Conservation (phyloP, 2,329 filamentous ascomycete species). For the Bertia moriformis region DNA sequence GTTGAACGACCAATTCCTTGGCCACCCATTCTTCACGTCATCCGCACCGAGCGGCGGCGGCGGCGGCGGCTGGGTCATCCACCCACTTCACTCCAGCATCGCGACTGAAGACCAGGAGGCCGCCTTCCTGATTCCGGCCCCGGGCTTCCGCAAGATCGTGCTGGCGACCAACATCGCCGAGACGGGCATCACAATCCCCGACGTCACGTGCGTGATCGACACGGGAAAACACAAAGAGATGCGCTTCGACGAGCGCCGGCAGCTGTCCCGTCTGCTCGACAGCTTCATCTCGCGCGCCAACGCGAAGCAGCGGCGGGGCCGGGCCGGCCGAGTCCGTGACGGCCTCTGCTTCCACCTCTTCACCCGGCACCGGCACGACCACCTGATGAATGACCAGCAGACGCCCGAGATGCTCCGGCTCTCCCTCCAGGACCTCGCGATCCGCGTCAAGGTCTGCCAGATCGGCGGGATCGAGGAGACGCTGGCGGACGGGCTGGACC, state of each 20-base stretch:
- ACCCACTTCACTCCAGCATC: conserved; percentile 85
- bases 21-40: conserved; percentile 56
- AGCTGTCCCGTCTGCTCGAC: conserved; percentile 80
- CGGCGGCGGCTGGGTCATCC: conserved; percentile 64
- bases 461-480: conserved; percentile 87
- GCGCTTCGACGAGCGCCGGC: conserved; percentile 85
- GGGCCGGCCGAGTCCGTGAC: conserved; percentile 88
- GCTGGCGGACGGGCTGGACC: conserved; percentile 76
- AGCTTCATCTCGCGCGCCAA: conserved; percentile 92
- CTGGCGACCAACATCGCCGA: conserved; percentile 96
- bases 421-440: conserved; percentile 84
- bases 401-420: conserved; percentile 91
- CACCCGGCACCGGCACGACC: conserved; percentile 76
- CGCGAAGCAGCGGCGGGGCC: conserved; percentile 82
- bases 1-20: conserved; percentile 70
- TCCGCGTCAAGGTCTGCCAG: conserved; percentile 94
- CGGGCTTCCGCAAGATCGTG: conserved; percentile 78
- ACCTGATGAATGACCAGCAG: conserved; percentile 76
- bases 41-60: no score
- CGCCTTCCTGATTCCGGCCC: conserved; percentile 74
- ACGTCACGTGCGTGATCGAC: conserved; percentile 93
- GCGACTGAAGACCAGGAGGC: conserved; percentile 92
- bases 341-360: conserved; percentile 94
- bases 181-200: conserved; percentile 95
- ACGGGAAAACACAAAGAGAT: conserved; percentile 95